Evolutionary conservation across 257 asterid genomes (phyloP), one percentile per base, ranked within the genome.

Genomic region (Nicotiana tomentosiformis): DNA sequence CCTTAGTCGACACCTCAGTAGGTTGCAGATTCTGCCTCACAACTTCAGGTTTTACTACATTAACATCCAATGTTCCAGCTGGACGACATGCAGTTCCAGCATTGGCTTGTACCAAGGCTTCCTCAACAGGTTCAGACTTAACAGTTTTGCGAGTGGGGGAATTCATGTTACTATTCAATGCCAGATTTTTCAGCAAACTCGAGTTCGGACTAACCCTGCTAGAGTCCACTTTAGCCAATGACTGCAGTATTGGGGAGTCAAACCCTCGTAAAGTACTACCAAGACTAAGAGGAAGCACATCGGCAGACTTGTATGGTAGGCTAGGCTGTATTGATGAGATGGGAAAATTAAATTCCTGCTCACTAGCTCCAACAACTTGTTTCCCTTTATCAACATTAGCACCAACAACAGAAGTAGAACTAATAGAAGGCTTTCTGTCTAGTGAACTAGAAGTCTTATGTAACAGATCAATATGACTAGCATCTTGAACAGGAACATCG

Each of bases 71-170:
- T 66, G 86, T 82, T 37, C 87, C 91, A 82, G 72, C 72, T 69
- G 85, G 82, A 70, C 76, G 78, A 89, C 89, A 82, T 55, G 83
- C 78, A 87, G 89, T 87, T 82, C 84, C 83, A 67, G 88, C 84
- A 82, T 83, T 84, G 26, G 84, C 90, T 78, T 17, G 77, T 70
- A 85, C 84, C 46, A 88, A 78, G 82, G 83, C 90, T 81, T 90
- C 94, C 16, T 91, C 92, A 43, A 84, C 74, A 26, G 97, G 97
- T 84, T 96, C 99, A 26, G 89, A 78, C 88, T 96, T 96, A 74
- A 95, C 93, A 10, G 74, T 18, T 84, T 83, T 69, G 74, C 77
- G 3, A 70, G 77, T 84, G 70, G 84, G 57, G 46, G 91, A 51
- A 66, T 46, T 88, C 84, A 79, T 77, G 70, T 83, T 87, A 82